phyloP scores from a whole-genome alignment of 495 filamentous ascomycete species.

The Penicillium goetzii region DNA sequence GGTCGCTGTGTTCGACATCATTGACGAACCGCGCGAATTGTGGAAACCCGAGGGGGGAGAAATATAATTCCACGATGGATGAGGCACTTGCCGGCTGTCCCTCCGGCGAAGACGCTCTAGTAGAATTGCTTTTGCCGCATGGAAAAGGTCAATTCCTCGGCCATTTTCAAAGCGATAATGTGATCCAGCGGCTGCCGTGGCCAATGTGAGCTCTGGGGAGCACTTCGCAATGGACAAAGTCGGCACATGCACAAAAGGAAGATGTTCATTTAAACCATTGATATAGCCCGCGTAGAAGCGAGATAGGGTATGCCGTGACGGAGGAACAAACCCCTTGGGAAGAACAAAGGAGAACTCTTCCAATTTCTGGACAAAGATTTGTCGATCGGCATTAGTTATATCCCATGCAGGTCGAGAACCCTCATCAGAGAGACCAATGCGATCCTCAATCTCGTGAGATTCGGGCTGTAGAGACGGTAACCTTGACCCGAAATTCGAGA shows the following conservation, averaged over 20 bases:
- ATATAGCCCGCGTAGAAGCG: constrained; percentile 55
- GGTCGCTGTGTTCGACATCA: constrained; percentile 43
- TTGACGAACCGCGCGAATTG: constrained; percentile 46
- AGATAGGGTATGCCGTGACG: constrained; percentile 50
- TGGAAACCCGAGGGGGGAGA: constrained; percentile 44
- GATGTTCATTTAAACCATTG: constrained; percentile 53
- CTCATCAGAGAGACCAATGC: constrained; percentile 49
- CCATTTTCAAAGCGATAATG: constrained; percentile 67
- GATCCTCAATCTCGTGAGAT: constrained; percentile 59
- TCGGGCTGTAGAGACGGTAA: constrained; percentile 71
- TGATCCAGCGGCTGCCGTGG: constrained; percentile 53
- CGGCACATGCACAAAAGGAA: constrained; percentile 55
- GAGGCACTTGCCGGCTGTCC: constrained; percentile 50
- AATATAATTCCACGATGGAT: constrained; percentile 49
- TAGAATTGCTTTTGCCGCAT: constrained; percentile 58
- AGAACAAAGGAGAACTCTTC: constrained; percentile 68
- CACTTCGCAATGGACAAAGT: constrained; percentile 51
- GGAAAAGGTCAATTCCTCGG: constrained; percentile 69
- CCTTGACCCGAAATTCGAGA: constrained; percentile 69
- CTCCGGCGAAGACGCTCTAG: constrained; percentile 51
- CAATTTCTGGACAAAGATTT: constrained; percentile 62
- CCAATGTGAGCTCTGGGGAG: constrained; percentile 51
- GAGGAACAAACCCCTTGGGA: constrained; percentile 67
- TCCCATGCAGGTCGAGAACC: constrained; percentile 61
- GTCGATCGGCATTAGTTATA: constrained; percentile 65